Base-by-base conservation (phyloP, 768 basidiomycete genomes). In the Kwoniella sp. region DNA sequence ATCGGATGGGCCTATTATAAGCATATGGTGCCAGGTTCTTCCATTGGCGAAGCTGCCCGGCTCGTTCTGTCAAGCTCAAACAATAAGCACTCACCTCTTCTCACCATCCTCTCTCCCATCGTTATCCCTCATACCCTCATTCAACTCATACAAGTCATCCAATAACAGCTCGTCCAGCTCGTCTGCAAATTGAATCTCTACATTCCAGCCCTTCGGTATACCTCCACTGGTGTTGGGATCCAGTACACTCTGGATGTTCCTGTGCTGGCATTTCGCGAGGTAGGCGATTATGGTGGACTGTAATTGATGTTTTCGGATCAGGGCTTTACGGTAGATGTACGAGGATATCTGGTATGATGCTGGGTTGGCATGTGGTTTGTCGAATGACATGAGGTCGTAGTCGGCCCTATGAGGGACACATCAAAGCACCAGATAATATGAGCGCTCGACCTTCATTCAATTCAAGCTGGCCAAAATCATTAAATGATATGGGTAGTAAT, bases 221-320 rank as follows among this genome's bases (percentile, higher is more conserved):
- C 87, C 73, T 31, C 63, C 63, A n/a, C 37, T 37, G 20, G 12
- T n/a, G 11, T 47, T 15, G 9, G 56, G 45, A 53, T 75, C 82
- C 38, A 97, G 84, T 7, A 82, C 59, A 88, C 15, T 83, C 63
- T 4, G 87, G 84, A 75, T 87, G 83, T 82, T 66, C 5, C 80
- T 63, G 63, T 78, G 73, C 9, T 61, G 22, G 54, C 73, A 72
- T 65, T 97, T 98, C 47, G 84, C 86, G 54, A 88, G 74, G 79
- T 91, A 92, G 20, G 86, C 85, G 48, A 85, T 85, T 22, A 92
- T 85, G 56, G 87, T 88, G 34, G 86, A 86, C 3, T 92, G 89
- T 2, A 99, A 84, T 77, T 89, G 93, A 75, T 96, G 92, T 80
- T 98, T 98, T 60, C 96, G 87, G 68, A 98, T 98, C 60, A 99